Evolutionary conservation across 768 basidiomycete species (phyloP).

Genomic region (Russula virescens): DNA sequence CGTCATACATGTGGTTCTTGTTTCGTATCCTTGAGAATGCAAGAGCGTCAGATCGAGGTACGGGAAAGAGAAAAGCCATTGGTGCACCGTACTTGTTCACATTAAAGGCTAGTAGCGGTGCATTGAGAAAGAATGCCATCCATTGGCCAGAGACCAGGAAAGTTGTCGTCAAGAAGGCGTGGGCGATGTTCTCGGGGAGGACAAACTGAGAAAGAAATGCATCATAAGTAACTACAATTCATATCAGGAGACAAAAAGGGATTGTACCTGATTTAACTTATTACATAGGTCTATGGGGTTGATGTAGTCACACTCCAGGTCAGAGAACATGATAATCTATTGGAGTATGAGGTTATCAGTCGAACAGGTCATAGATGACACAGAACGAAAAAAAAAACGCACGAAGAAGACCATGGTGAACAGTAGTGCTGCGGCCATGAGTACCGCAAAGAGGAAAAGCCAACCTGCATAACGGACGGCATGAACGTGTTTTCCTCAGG

Average conservation of each 20-base stretch:
- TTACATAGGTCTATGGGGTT: slow-evolving; percentile 99
- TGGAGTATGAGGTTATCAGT: background rate
- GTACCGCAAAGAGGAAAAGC: slow-evolving; percentile 95
- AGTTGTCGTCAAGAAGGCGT: slow-evolving; percentile 82
- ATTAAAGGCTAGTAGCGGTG: slow-evolving; percentile 83
- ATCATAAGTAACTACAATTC: background rate
- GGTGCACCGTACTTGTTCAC: slow-evolving; percentile 76
- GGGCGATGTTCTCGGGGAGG: slow-evolving; percentile 91
- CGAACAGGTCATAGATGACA: background rate
- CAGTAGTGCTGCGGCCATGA: slow-evolving; percentile 88
- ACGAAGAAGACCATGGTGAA: slow-evolving; percentile 99
- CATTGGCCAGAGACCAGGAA: slow-evolving; percentile 98
- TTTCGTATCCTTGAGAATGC: slow-evolving; percentile 63
- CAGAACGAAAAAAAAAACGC: slow-evolving; percentile 35
- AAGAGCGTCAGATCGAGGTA: background rate
- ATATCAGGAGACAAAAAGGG: background rate
- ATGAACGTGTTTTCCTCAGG: background rate
- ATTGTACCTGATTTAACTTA: slow-evolving; percentile 86
- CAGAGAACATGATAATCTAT: slow-evolving; percentile 99
- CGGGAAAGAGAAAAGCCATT: background rate
- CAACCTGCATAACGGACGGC: slow-evolving; percentile 51
- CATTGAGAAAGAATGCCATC: slow-evolving; percentile 86
- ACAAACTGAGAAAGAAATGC: slow-evolving; percentile 67
- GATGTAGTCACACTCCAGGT: slow-evolving; percentile 99
- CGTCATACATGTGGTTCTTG: slow-evolving; percentile 98